These are phyloP conservation scores for Sarocladium kiliense DNA, from an alignment of 2,329 filamentous ascomycete genomes.

Conservation along the genomic window DNA sequence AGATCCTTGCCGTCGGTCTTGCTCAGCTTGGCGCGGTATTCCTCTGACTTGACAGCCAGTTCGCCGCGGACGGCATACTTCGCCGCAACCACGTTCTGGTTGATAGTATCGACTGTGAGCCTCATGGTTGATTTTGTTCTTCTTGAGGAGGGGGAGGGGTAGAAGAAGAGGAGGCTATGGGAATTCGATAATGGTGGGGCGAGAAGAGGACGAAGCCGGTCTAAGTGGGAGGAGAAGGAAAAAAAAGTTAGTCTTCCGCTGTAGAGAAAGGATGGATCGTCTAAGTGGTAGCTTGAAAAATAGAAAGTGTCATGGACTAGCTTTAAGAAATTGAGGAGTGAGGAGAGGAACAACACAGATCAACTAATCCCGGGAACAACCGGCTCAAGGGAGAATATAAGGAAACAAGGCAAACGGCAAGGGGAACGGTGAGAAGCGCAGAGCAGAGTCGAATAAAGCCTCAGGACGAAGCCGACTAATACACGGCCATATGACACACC, in stretches of 20 bases:
- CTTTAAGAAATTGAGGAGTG: neutral
- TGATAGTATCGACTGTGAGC: constrained; percentile 83
- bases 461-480: neutral
- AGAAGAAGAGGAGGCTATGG: neutral
- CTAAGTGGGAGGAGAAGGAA: constrained; percentile 8
- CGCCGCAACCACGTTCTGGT: constrained; percentile 78
- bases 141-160: constrained; percentile 12
- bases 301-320: constrained; percentile 2
- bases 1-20: constrained; percentile 51
- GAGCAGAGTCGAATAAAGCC: neutral
- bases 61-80: constrained; percentile 97
- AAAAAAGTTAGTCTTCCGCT: neutral
- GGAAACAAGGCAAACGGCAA: neutral
- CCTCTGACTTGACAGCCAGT: constrained; percentile 87
- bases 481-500: neutral
- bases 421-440: neutral
- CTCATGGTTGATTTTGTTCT: constrained; percentile 28
- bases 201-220: constrained; percentile 5
- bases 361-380: neutral
- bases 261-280: neutral
- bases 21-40: constrained; percentile 71
- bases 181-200: constrained; percentile 3
- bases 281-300: neutral
- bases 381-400: neutral
- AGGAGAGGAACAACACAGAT: neutral